Evolutionary conservation across 495 filamentous ascomycete species (phyloP).

Genomic region (Talaromyces nanjingensis): DNA sequence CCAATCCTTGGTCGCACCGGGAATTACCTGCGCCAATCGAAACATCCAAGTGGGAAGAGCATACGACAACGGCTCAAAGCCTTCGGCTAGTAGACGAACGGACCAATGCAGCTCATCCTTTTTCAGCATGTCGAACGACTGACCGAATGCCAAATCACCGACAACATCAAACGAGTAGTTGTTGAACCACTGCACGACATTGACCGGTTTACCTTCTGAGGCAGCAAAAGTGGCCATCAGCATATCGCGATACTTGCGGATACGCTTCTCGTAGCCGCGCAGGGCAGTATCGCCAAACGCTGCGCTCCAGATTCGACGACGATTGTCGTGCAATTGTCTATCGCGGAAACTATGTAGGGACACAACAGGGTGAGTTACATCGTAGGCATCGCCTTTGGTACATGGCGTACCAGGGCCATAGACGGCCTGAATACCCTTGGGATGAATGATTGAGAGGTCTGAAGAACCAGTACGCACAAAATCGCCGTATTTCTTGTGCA

Average conservation of each 20-base stretch:
- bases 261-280: constrained; percentile 26
- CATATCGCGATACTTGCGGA: constrained; percentile 16
- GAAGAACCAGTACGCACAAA: constrained; percentile 29
- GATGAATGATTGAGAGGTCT: constrained; percentile 29
- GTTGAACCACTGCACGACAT: constrained; percentile 36
- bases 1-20: constrained; percentile 25
- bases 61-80: constrained; percentile 22
- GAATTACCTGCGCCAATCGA: constrained; percentile 20
- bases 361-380: constrained; percentile 16
- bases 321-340: constrained; percentile 20
- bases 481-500: constrained; percentile 35
- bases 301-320: constrained; percentile 27
- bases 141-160: constrained; percentile 42
- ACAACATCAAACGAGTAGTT: constrained; percentile 45
- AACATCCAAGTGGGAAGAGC: constrained; percentile 29
- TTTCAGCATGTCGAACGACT: constrained; percentile 35
- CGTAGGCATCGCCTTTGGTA: constrained; percentile 33
- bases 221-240: constrained; percentile 17
- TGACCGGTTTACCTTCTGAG: constrained; percentile 15
- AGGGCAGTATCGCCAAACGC: constrained; percentile 27
- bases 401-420: constrained; percentile 26
- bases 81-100: constrained; percentile 18
- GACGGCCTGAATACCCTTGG: constrained; percentile 23
- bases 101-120: constrained; percentile 25
- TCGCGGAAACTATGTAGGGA: constrained; percentile 33